Percentiles rank a stretch among this genome's conserved stretches.
phyloP scores from a whole-genome alignment of 78 protist species.

The Chrysochromulina parva region DNA sequence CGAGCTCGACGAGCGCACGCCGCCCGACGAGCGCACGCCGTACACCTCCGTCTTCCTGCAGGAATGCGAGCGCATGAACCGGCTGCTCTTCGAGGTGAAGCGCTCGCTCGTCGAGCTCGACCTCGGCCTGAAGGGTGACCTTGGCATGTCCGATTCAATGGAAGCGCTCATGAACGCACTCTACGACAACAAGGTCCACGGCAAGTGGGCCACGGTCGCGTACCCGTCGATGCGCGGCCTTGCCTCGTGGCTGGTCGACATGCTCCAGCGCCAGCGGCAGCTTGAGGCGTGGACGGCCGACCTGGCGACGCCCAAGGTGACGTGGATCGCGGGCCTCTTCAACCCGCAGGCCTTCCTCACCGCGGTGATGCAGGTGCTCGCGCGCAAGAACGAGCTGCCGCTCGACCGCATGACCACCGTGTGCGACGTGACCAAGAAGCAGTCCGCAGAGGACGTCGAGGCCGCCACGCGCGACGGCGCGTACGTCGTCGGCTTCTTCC shows the following conservation, averaged over 20 bases:
- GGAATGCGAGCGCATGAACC: constrained; percentile 80
- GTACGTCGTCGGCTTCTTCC: constrained; percentile 69
- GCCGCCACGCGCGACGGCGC: constrained; percentile 74
- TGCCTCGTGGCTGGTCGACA: constrained; percentile 65
- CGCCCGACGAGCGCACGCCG: not conserved
- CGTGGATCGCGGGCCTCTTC: constrained; percentile 71
- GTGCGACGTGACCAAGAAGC: constrained; percentile 72
- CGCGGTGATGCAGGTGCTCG: constrained; percentile 72
- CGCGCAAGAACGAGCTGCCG: constrained; percentile 52
- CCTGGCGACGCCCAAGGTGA: constrained; percentile 49
- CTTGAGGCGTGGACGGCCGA: constrained; percentile 59
- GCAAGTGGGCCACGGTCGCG: constrained; percentile 63
- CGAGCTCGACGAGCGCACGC: constrained; percentile 1
- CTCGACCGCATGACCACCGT: constrained; percentile 57
- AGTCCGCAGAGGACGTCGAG: constrained; percentile 44
- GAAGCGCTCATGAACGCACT: constrained; percentile 41
- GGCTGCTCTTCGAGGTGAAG: constrained; percentile 49
- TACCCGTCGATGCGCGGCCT: constrained; percentile 70
- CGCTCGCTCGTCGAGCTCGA: constrained; percentile 65
- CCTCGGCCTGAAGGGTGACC: constrained; percentile 73
- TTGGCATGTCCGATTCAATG: constrained; percentile 61
- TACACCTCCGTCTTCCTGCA: constrained; percentile 64
- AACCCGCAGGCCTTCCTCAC: constrained; percentile 79
- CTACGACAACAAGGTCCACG: constrained; percentile 52
- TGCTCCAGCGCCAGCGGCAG: constrained; percentile 48